Conservation (phyloP, 2,329 filamentous ascomycete genomes). For the Zasmidium cellare region DNA sequence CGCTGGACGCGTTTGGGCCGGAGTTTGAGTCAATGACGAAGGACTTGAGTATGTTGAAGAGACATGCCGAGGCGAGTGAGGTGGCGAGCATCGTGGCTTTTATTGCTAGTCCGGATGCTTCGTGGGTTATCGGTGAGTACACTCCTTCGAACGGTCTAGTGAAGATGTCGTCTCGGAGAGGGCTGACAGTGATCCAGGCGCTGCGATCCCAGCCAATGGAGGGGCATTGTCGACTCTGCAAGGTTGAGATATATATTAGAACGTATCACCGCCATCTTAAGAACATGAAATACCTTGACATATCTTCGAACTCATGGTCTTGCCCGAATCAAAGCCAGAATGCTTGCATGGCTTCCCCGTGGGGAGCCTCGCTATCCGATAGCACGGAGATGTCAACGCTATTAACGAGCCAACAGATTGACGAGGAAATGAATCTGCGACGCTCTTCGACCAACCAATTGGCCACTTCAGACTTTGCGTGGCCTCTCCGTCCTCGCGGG, state of each 20-base stretch:
- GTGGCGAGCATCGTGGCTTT: slow-evolving; percentile 17
- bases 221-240: slow-evolving; percentile 9
- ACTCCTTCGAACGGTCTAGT: background rate
- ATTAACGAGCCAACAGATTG: too few relatives aligned
- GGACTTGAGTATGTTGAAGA: slow-evolving; percentile 8
- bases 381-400: too few relatives aligned
- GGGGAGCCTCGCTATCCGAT: too few relatives aligned
- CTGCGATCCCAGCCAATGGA: slow-evolving; percentile 12
- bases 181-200: slow-evolving; percentile 5
- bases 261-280: too few relatives aligned
- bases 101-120: background rate
- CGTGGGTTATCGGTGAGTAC: background rate
- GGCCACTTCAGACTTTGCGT: too few relatives aligned
- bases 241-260: background rate
- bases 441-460: too few relatives aligned
- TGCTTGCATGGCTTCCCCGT: too few relatives aligned
- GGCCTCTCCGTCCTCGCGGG: too few relatives aligned
- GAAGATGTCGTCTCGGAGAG: slow-evolving; percentile 2
- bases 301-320: too few relatives aligned
- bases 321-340: too few relatives aligned
- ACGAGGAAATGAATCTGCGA: too few relatives aligned
- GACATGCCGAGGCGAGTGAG: slow-evolving; percentile 11
- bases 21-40: slow-evolving; percentile 1
- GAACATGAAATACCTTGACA: too few relatives aligned
- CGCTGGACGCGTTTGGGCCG: background rate